Evolutionary conservation across 805 yeast genomes (phyloP).

Genomic region (Saccharomyces cerevisiae): DNA sequence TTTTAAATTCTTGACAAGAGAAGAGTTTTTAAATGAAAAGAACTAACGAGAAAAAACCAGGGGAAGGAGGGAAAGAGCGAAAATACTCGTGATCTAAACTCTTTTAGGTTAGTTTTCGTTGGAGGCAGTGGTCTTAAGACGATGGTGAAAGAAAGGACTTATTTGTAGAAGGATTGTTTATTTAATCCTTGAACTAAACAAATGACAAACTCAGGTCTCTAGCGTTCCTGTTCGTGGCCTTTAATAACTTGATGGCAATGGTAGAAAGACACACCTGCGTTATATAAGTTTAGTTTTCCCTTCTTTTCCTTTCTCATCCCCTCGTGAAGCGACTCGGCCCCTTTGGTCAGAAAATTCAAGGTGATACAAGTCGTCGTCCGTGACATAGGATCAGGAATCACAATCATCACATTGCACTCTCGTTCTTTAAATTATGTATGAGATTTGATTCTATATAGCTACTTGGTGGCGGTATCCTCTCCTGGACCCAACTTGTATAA

Average conservation of each 20-base stretch:
- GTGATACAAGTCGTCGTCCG: neutral
- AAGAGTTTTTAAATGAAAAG: neutral
- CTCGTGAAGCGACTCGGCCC: neutral
- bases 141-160: neutral
- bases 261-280: neutral
- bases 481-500: constrained; percentile 47
- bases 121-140: neutral
- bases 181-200: neutral
- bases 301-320: neutral
- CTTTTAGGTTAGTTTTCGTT: neutral
- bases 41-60: neutral
- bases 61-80: neutral
- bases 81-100: neutral
- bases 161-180: neutral
- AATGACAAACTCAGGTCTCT: neutral
- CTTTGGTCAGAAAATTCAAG: neutral
- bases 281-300: neutral
- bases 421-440: neutral
- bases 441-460: neutral
- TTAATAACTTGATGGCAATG: neutral
- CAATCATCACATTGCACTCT: neutral
- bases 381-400: neutral
- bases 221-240: neutral
- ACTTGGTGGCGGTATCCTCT: neutral
- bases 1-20: neutral